Conservation (phyloP, 148 eudicot genomes). For the Fagopyrum homotropicum region DNA sequence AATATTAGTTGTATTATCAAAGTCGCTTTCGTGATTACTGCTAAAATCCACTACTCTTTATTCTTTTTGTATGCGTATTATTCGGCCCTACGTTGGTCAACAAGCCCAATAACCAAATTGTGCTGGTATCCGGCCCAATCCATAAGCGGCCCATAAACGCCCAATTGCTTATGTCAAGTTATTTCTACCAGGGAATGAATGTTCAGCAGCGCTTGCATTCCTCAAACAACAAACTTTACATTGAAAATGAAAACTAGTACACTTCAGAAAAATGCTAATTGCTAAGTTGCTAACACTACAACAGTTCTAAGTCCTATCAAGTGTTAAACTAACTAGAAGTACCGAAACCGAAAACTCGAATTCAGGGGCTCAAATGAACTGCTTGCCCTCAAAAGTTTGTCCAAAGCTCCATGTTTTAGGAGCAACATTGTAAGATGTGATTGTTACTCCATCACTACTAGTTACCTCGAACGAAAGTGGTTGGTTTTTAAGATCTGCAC, state of each 20-base stretch:
- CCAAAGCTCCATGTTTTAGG: conserved; percentile 77
- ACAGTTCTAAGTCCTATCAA: background rate
- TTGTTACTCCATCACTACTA: conserved; percentile 60
- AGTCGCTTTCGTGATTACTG: background rate
- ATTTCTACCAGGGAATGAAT: background rate
- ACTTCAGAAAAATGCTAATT: background rate
- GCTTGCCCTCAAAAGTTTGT: conserved; percentile 83
- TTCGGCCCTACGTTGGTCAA: background rate
- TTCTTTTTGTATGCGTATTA: background rate
- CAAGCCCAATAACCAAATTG: background rate
- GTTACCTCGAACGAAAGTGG: conserved; percentile 83
- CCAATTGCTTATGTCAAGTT: background rate
- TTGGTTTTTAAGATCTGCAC: conserved; percentile 66
- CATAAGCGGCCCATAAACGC: background rate
- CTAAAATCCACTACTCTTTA: background rate
- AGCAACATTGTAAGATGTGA: conserved; percentile 69
- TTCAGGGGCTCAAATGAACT: conserved; percentile 32
- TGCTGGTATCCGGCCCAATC: background rate
- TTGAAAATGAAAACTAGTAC: too few relatives aligned
- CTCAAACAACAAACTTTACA: background rate
- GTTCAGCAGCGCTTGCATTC: background rate
- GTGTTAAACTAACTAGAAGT: conserved; percentile 4
- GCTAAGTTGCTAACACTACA: background rate
- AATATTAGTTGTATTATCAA: background rate
- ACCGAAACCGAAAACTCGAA: background rate